Percentiles rank a stretch among this genome's conserved stretches.
Conservation (phyloP, 2,329 filamentous ascomycete species). For the Daldinia sp. region DNA sequence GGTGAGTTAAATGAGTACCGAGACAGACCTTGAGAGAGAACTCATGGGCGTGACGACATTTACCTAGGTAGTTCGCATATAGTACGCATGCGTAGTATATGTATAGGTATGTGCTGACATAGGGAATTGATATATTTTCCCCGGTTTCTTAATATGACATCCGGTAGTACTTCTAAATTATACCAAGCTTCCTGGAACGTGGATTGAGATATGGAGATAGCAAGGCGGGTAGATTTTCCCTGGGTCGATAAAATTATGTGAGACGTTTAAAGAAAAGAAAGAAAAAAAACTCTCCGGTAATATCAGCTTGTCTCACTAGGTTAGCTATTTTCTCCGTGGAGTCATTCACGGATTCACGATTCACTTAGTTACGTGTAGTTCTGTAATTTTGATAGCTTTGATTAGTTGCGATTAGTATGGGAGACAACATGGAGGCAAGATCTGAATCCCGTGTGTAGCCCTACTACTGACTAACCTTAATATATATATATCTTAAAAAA, state of each 20-base stretch:
- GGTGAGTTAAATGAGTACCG: constrained; percentile 18
- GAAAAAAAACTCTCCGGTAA: constrained; percentile 27
- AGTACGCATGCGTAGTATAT: too few relatives aligned
- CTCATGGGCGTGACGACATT: neutral
- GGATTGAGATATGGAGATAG: too few relatives aligned
- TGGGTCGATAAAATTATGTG: constrained; percentile 4
- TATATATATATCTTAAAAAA: too few relatives aligned
- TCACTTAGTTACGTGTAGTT: neutral
- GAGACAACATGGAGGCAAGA: neutral
- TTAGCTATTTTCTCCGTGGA: constrained; percentile 24
- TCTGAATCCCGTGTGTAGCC: neutral
- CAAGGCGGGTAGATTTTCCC: constrained; percentile 1
- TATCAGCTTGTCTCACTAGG: constrained; percentile 9
- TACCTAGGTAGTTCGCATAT: neutral
- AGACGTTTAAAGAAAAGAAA: too few relatives aligned
- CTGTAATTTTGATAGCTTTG: neutral
- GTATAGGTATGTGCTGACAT: neutral
- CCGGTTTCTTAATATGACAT: neutral
- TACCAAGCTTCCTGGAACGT: neutral
- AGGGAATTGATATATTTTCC: neutral
- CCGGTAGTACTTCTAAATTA: neutral
- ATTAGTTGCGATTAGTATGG: constrained; percentile 13
- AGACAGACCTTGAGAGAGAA: neutral
- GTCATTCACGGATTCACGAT: constrained; percentile 4
- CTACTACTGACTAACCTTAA: too few relatives aligned